phyloP scores from a whole-genome alignment of 2,329 filamentous ascomycete species.

The Neocucurbitaria cava region DNA sequence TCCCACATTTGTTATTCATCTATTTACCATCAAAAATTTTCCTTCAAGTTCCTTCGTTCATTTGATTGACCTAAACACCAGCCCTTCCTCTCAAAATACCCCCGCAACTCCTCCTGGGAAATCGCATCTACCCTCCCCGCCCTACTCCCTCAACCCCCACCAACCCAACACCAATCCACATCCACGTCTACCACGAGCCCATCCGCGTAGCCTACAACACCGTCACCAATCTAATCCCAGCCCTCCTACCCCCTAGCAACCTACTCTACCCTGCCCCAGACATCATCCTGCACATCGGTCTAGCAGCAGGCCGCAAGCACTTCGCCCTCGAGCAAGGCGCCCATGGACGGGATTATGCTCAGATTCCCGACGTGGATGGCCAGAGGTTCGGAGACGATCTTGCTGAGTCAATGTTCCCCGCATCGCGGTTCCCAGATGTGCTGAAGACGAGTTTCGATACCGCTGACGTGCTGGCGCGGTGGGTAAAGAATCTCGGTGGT shows the following conservation, averaged over 20 bases:
- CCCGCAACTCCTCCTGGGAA: conserved; percentile 47
- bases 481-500: conserved; percentile 28
- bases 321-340: conserved; percentile 46
- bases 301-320: conserved; percentile 44
- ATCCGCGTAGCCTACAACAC: conserved; percentile 46
- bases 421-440: conserved; percentile 23
- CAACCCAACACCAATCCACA: conserved; percentile 42
- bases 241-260: conserved; percentile 33
- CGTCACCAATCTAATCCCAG: conserved; percentile 36
- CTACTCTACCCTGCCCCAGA: conserved; percentile 30
- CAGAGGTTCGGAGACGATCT: conserved; percentile 27
- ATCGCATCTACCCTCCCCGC: conserved; percentile 47
- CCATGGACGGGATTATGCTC: conserved; percentile 36
- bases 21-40: not conserved
- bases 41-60: not conserved
- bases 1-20: too few species aligned
- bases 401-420: conserved; percentile 25
- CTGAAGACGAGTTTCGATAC: conserved; percentile 43
- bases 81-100: conserved; percentile 44
- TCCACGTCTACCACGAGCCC: conserved; percentile 42
- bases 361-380: conserved; percentile 45
- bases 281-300: conserved; percentile 48
- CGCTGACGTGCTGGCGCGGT: conserved; percentile 39
- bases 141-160: conserved; percentile 31
- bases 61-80: conserved; percentile 14